These are phyloP conservation scores for Gossypium schwendimanii DNA, from an alignment of 441 rosid species.

Conservation along the genomic window DNA sequence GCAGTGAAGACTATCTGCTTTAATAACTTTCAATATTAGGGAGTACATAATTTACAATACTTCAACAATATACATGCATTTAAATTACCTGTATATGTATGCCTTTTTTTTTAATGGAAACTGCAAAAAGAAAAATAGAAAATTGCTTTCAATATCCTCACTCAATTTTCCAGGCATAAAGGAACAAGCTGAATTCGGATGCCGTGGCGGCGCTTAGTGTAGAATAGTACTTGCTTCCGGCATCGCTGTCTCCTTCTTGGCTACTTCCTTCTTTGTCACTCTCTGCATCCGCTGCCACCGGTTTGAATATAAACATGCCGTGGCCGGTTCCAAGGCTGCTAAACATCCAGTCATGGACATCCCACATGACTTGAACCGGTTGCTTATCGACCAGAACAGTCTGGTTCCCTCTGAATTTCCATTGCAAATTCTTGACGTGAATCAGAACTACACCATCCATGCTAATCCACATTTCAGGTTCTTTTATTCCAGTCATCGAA, in stretches of 20 bases:
- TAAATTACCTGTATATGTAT: background rate
- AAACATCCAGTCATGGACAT: constrained; percentile 68
- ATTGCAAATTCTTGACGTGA: constrained; percentile 51
- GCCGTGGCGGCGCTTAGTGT: constrained; percentile 19
- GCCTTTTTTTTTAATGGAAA: background rate
- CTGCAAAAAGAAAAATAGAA: background rate
- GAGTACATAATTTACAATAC: background rate
- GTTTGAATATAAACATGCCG: constrained; percentile 62
- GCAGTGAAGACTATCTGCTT: background rate
- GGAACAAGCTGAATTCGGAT: constrained; percentile 51
- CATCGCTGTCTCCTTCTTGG: constrained; percentile 41
- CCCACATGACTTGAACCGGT: constrained; percentile 62
- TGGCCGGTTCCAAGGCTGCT: constrained; percentile 27
- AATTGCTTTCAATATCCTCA: constrained; percentile 8
- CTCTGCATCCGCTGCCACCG: constrained; percentile 32
- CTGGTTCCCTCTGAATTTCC: constrained; percentile 68
- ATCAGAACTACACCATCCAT: constrained; percentile 48
- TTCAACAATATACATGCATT: background rate
- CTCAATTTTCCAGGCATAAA: constrained; percentile 63
- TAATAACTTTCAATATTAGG: background rate
- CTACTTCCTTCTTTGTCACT: constrained; percentile 39
- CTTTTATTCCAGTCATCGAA: constrained; percentile 38
- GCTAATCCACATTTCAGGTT: constrained; percentile 72
- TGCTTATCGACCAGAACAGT: constrained; percentile 51
- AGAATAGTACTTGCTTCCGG: constrained; percentile 36